Conservation (phyloP, 164 flowering plant genomes). For the Tinospora cordifolia region DNA sequence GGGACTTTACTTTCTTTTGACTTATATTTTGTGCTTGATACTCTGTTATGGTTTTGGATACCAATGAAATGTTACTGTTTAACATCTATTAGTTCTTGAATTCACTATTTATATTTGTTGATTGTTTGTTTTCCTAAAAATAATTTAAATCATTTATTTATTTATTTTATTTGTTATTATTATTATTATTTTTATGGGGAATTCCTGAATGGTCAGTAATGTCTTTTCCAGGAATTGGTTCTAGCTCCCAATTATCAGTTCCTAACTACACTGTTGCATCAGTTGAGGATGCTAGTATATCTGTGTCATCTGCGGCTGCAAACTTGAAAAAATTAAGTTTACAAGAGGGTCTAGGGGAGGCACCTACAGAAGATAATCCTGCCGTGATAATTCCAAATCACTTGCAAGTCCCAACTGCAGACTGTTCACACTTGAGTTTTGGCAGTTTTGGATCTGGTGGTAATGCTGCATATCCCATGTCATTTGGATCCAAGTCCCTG, state of each 20-base stretch:
- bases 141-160: too few relatives aligned
- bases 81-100: too few relatives aligned
- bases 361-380: constrained; percentile 49
- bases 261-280: constrained; percentile 21
- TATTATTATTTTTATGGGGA: too few relatives aligned
- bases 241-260: constrained; percentile 12
- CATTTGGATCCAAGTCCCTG: constrained; percentile 38
- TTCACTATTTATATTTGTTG: too few relatives aligned
- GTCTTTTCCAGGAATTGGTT: constrained; percentile 15
- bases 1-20: too few relatives aligned
- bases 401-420: constrained; percentile 73
- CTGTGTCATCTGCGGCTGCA: constrained; percentile 51
- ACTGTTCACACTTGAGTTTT: constrained; percentile 84
- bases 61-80: not conserved
- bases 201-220: not conserved
- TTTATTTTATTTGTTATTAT: too few relatives aligned
- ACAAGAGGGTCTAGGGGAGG: constrained; percentile 34
- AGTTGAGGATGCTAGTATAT: constrained; percentile 46
- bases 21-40: too few relatives aligned
- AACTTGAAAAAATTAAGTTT: constrained; percentile 58
- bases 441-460: constrained; percentile 85
- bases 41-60: too few relatives aligned
- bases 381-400: constrained; percentile 85
- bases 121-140: too few relatives aligned
- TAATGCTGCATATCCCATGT: constrained; percentile 40